Percentiles rank a stretch among this genome's conserved stretches.
These are phyloP conservation scores for Lentinula sp. DNA, from an alignment of 768 basidiomycete species.

Conservation along the genomic window DNA sequence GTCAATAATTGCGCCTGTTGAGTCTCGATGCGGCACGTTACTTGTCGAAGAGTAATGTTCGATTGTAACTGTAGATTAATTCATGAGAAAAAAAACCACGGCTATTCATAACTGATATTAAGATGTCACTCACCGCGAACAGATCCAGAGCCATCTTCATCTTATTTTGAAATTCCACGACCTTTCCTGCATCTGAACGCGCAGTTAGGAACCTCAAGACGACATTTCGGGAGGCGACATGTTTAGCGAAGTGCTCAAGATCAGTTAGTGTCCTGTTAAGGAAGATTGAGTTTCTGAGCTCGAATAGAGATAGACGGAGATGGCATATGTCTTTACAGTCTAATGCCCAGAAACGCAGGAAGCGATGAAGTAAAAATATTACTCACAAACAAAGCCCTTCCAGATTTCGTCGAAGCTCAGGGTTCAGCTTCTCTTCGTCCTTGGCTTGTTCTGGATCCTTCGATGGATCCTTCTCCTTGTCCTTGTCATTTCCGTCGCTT, in stretches of 20 bases:
- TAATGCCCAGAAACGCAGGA: no score
- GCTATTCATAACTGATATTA: not conserved
- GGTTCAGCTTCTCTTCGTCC: not conserved
- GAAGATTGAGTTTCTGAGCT: no score
- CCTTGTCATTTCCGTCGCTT: not conserved
- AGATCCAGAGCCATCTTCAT: not conserved
- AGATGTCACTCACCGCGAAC: not conserved
- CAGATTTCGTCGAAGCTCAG: not conserved
- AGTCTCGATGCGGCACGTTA: not conserved
- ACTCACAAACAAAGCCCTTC: not conserved
- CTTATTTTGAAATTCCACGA: not conserved
- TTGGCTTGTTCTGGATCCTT: not conserved
- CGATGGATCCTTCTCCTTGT: not conserved
- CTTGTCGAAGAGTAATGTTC: not conserved
- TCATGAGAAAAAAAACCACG: not conserved
- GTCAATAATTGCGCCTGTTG: not conserved
- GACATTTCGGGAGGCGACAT: not conserved
- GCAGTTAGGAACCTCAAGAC: not conserved
- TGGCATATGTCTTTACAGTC: no score
- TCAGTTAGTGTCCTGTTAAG: not conserved
- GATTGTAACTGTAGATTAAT: not conserved
- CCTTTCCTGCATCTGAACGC: not conserved
- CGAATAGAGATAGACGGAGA: no score
- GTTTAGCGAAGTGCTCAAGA: not conserved
- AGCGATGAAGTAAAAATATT: not conserved